Evolutionary conservation across 2,329 filamentous ascomycete species (phyloP), one percentile per base, ranked within the genome.

Genomic region (Pseudogymnoascus sp.): DNA sequence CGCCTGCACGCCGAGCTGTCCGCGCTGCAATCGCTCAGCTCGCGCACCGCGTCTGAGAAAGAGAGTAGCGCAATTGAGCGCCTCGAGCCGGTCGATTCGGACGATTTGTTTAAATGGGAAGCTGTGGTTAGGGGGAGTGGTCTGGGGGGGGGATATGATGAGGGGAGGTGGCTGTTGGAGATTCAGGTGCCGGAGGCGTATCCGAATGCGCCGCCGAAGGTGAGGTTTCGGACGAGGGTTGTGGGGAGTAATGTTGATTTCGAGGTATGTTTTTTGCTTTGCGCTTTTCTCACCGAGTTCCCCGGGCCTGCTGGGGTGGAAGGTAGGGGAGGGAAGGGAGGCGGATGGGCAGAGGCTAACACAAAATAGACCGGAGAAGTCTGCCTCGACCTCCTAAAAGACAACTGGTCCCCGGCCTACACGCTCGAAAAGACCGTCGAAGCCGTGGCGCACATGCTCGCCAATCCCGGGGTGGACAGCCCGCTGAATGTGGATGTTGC

Each of bases 321-420:
- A 5, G 5, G n/a, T 25, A n/a, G 1, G 4, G 10, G 39, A 12
- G 12, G 13, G 25, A 2, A 1, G 29, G 60, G 8, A 8, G n/a
- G 7, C 27, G 29, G 36, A 8, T 36, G 31, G 3, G 21, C 18
- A 18, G 18, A 18, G 33, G 12, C 60, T 55, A 48, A 33, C 15
- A 18, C 18, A 12, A 35, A 3, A 85, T 33, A 81, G 68, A 92
- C 85, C 2, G 94, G 94, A 68, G 92, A 97, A 76, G 94, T 99
- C 72, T 99, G 94, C 74, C 84, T 97, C 29, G 94, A 97, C 72
- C 81, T 97, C 65, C 80, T 99, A 64, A 82, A 82, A 71, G 82
- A 87, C 61, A 82, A 82, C 15, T 97, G 93, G 93, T 88, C 89
- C 63, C 90, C 92, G 1, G 86, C 90, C 15, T 94, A 96, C 74